Evolutionary conservation across 2,329 filamentous ascomycete genomes (phyloP).

Genomic region (Clonostachys rhizophaga): DNA sequence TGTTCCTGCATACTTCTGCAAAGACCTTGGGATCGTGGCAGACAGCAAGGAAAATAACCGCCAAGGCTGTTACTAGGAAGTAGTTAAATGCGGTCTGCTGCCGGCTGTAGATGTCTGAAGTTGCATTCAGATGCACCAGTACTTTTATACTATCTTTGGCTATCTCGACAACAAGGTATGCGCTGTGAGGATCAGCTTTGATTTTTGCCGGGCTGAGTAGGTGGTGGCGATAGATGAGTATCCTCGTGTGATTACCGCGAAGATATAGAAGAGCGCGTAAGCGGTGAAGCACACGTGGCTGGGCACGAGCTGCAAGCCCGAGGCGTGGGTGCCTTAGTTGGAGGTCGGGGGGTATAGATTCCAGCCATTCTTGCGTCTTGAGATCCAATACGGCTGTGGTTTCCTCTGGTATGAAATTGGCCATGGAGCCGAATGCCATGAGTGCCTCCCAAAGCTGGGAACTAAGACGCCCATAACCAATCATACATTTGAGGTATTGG

Average conservation of each 20-base stretch:
- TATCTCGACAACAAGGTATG: conserved; percentile 28
- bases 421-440: conserved; percentile 24
- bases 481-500: conserved; percentile 39
- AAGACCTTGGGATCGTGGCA: conserved; percentile 36
- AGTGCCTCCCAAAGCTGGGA: conserved; percentile 41
- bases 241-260: conserved; percentile 37
- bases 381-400: conserved; percentile 31
- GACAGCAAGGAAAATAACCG: conserved; percentile 34
- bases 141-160: conserved; percentile 19
- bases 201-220: conserved; percentile 30
- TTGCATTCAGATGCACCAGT: conserved; percentile 15
- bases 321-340: conserved; percentile 27
- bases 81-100: conserved; percentile 20
- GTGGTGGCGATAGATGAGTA: conserved; percentile 36
- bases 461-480: conserved; percentile 38
- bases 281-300: conserved; percentile 29
- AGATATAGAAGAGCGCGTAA: conserved; percentile 35
- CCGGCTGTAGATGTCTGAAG: conserved; percentile 17
- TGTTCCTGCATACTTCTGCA: conserved; percentile 23
- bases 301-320: conserved; percentile 18
- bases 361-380: conserved; percentile 37
- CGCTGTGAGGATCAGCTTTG: conserved; percentile 21
- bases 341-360: conserved; percentile 35
- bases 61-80: conserved; percentile 19
- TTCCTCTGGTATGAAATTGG: conserved; percentile 27